Conservation (phyloP, 805 yeast species). For the Hanseniaspora lindneri region DNA sequence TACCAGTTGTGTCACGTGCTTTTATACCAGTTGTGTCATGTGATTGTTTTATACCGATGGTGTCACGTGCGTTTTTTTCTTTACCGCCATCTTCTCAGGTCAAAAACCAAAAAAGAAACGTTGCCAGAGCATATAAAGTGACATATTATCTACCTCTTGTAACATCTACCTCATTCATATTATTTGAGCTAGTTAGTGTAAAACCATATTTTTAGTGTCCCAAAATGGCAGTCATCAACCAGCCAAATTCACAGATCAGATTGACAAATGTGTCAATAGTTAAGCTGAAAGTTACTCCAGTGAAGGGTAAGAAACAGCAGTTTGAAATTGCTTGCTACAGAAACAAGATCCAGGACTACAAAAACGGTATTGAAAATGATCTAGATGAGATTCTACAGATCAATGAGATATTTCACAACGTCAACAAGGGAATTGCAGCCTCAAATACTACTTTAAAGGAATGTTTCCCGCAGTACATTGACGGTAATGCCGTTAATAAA, state of each 20-base stretch:
- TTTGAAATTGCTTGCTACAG: slow-evolving; percentile 95
- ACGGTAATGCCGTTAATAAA: slow-evolving; percentile 50
- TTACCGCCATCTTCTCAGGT: too few relatives aligned
- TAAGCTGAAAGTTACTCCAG: slow-evolving; percentile 36
- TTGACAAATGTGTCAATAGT: slow-evolving; percentile 91
- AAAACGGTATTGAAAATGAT: slow-evolving; percentile 61
- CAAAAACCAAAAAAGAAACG: too few relatives aligned
- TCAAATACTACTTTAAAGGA: slow-evolving; percentile 67
- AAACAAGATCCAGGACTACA: slow-evolving; percentile 92
- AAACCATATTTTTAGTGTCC: too few relatives aligned
- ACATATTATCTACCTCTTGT: too few relatives aligned
- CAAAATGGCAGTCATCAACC: slow-evolving; percentile 42
- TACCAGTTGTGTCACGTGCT: too few relatives aligned
- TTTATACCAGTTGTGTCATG: too few relatives aligned
- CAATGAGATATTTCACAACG: slow-evolving; percentile 86
- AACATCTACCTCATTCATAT: too few relatives aligned
- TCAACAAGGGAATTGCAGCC: slow-evolving; percentile 89
- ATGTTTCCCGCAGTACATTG: slow-evolving; percentile 24
- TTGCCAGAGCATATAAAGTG: too few relatives aligned
- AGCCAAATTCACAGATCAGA: slow-evolving; percentile 79
- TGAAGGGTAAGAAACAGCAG: slow-evolving; percentile 73
- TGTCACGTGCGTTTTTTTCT: too few relatives aligned
- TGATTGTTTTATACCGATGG: too few relatives aligned
- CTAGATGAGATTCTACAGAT: slow-evolving; percentile 91
- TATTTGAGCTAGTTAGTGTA: too few relatives aligned